Evolutionary conservation across 768 basidiomycete genomes (phyloP).

Genomic region (Austroboletus eburneus): DNA sequence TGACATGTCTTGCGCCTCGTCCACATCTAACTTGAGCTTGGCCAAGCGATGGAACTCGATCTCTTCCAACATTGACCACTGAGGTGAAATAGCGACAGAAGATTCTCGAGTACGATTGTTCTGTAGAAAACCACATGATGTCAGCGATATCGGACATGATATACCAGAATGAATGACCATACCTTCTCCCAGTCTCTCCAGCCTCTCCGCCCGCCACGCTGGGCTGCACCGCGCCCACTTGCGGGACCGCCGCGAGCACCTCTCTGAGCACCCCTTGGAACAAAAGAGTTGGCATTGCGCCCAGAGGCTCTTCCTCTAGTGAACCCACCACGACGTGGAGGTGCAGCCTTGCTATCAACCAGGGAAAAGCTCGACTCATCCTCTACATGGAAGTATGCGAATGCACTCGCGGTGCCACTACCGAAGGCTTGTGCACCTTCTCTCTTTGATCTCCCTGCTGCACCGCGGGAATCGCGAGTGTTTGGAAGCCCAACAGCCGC

Average conservation of each 20-base stretch:
- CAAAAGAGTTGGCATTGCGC: slow-evolving; percentile 34
- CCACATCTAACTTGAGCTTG: slow-evolving; percentile 92
- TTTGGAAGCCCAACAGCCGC: slow-evolving; percentile 44
- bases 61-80: slow-evolving; percentile 96
- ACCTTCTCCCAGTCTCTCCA: slow-evolving; percentile 98
- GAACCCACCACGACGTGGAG: slow-evolving; percentile 69
- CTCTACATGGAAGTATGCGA: slow-evolving; percentile 96
- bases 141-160: background rate
- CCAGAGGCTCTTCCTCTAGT: slow-evolving; percentile 43
- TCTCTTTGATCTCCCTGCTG: slow-evolving; percentile 55
- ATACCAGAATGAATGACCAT: slow-evolving; percentile 9
- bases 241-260: slow-evolving; percentile 41
- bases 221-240: slow-evolving; percentile 41
- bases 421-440: slow-evolving; percentile 86
- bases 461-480: slow-evolving; percentile 48
- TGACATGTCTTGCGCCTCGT: slow-evolving; percentile 87
- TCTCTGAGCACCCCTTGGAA: slow-evolving; percentile 41
- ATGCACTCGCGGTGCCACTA: slow-evolving; percentile 84
- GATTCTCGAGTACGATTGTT: slow-evolving; percentile 85
- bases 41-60: slow-evolving; percentile 90
- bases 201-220: slow-evolving; percentile 50
- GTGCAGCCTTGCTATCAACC: slow-evolving; percentile 81
- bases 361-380: slow-evolving; percentile 96
- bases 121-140: slow-evolving; percentile 33
- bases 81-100: slow-evolving; percentile 86